Evolutionary conservation across 306 rosid genomes (phyloP).

Genomic region (Cucurbita argyrosperma): DNA sequence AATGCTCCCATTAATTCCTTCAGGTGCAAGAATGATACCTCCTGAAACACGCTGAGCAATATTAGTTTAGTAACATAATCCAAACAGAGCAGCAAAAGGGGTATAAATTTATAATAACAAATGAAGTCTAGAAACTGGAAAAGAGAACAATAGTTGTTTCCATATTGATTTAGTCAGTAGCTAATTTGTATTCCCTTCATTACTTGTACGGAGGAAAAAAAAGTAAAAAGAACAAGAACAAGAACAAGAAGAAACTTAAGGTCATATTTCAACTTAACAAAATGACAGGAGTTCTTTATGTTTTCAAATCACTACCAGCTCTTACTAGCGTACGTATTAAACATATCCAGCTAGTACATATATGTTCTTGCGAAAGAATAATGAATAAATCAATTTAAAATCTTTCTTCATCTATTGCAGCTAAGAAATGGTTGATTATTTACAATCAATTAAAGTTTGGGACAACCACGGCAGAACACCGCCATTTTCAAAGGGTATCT

Average conservation of each 20-base stretch:
- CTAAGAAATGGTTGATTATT: neutral
- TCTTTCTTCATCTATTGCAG: neutral
- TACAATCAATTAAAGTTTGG: neutral
- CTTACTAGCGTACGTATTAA: neutral
- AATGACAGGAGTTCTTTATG: neutral
- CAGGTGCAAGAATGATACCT: conserved; percentile 79
- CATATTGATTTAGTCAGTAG: neutral
- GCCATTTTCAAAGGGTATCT: neutral
- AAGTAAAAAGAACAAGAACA: too few species aligned
- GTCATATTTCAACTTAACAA: neutral
- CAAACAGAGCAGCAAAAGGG: neutral
- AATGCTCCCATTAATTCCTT: conserved; percentile 91
- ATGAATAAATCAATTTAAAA: neutral
- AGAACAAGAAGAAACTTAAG: neutral
- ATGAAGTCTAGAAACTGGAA: neutral
- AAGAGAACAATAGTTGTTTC: neutral
- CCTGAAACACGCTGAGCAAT: conserved; percentile 87
- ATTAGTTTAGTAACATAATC: conserved; percentile 47
- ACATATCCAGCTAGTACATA: neutral
- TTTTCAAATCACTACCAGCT: neutral
- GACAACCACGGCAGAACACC: neutral
- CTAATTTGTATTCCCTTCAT: neutral
- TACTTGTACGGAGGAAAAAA: neutral
- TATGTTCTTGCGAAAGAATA: neutral
- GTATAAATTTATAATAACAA: neutral